A percentile compares a stretch with the other conserved stretches of the same genome.
Evolutionary conservation across 768 basidiomycete species (phyloP).

Genomic region (Holtermanniella nyarrowii): DNA sequence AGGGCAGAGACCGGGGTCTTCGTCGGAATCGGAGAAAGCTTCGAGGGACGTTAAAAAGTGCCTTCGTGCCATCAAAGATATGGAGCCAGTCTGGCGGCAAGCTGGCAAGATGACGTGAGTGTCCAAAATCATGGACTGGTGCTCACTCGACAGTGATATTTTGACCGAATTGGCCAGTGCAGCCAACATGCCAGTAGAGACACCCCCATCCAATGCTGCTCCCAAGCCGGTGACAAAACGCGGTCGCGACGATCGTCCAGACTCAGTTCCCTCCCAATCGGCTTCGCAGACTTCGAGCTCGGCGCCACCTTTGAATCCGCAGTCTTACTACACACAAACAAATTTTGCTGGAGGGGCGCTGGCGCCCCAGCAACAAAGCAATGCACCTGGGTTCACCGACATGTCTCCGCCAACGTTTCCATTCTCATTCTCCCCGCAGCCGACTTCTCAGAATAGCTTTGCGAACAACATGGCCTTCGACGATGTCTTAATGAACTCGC

Average conservation of each 20-base stretch:
- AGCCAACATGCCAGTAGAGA: constrained; percentile 7
- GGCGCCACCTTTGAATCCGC: not conserved
- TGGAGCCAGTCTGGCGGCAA: constrained; percentile 39
- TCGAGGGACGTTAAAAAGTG: constrained; percentile 55
- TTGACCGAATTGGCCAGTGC: constrained; percentile 12
- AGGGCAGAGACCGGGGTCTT: constrained; percentile 47
- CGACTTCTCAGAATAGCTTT: not conserved
- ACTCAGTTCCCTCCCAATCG: too few relatives aligned
- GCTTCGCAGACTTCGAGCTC: too few relatives aligned
- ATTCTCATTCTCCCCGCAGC: not conserved
- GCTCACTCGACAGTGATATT: constrained; percentile 2
- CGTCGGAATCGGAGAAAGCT: constrained; percentile 46
- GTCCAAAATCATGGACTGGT: not conserved
- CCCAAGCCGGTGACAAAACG: not conserved
- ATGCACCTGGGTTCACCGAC: not conserved
- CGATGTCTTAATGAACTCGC: not conserved
- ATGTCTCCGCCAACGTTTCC: not conserved
- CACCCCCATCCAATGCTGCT: not conserved
- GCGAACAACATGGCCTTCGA: not conserved
- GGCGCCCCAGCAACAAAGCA: not conserved
- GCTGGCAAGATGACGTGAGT: constrained; percentile 31
- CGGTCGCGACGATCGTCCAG: too few relatives aligned
- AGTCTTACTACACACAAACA: not conserved
- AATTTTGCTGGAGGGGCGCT: not conserved
- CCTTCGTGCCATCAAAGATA: constrained; percentile 48